Base-by-base conservation (phyloP, 306 rosid species). In the Aeschynomene evenia region DNA sequence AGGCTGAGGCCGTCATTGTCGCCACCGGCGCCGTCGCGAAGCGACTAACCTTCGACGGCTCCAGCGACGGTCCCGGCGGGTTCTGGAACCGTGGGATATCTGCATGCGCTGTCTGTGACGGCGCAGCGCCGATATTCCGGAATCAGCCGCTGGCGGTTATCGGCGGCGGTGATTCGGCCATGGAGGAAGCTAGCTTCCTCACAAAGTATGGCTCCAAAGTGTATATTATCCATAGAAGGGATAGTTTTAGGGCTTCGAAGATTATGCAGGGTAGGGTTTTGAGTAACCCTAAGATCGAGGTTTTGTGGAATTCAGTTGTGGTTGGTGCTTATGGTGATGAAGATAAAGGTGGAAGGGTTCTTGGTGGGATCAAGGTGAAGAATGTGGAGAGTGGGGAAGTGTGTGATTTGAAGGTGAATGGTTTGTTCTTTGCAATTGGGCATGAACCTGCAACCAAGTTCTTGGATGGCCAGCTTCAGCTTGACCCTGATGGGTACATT, bases 1-100 rank as follows among this genome's bases (percentile, higher is more conserved):
- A 64, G 9, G 95, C 95, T 0, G 86, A 87, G 23, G 62, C 88
- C 8, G 81, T 87, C 54, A 37, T 94, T 6, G 83, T 94, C 0
- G 88, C 97, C 49, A 90, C 98, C 4, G 96, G 97, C 3, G 97
- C 97, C 0, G 80, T 88, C 0, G 94, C 98, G 1, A 88, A 80
- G 73, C 80, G 91, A 1, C 85, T 93, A 20, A 4, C 19, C 0
- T 93, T 93, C 31, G 70, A 74, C 0, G 97, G 98, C 51, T 79
- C 94, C 1, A 82, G 80, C 0, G 91, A 87, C 0, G 82, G 82
- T 5, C 48, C 75, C 0, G 68, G 51, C 15, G 92, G 98, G 0
- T 94, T 71, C 77, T 94, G 95, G 98, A 94, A 90, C 77, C 89
- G 81, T 0, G 97, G 96, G n/a, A 88, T 92, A 42, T 89, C 93